Base-by-base conservation (phyloP, 441 rosid genomes). In the Populus hybrid region DNA sequence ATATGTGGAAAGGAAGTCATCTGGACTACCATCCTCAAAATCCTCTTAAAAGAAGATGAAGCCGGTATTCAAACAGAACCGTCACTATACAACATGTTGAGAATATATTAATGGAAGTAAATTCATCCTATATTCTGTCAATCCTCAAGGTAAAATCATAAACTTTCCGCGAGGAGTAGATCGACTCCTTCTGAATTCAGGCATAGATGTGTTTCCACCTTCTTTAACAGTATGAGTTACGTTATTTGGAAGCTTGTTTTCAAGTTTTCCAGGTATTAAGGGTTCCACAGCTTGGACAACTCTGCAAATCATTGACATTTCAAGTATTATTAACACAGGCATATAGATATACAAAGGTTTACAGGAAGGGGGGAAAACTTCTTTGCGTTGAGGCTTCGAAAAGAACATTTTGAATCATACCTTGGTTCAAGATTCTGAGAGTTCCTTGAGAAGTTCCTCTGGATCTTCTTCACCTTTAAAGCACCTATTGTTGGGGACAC, bases 81-180 rank as follows among this genome's bases (percentile, higher is more conserved):
- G 59, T 73, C 75, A 46, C 88, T 88, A 80, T 86, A 90, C 89
- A 89, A 75, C 82, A 67, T 18, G 23, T 71, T 66, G 35, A 46
- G 57, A 32, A 38, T 35, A 66, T 63, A 75, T 70, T 34, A 30
- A 69, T 69, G 59, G 80, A 63, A 67, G 67, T 64, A 61, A 36
- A n/a, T 70, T 75, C 46, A 28, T 70, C 16, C 72, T 71, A 69
- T 84, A 61, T 74, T 10, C 53, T 70, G 76, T 66, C 69, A 80
- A 36, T 69, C 79, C 79, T 89, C 88, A 91, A 74, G 95, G 89
- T 77, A 86, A 82, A 70, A 84, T 77, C 71, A 86, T 84, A 79
- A 89, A 90, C 83, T 92, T 94, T 64, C 94, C 94, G 0, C 94
- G 93, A 77, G 97, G 93, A 30, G 93, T 84, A 36, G 95, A 95